These are phyloP conservation scores for Prunella vulgaris DNA, from an alignment of 257 asterid species.

Conservation along the genomic window DNA sequence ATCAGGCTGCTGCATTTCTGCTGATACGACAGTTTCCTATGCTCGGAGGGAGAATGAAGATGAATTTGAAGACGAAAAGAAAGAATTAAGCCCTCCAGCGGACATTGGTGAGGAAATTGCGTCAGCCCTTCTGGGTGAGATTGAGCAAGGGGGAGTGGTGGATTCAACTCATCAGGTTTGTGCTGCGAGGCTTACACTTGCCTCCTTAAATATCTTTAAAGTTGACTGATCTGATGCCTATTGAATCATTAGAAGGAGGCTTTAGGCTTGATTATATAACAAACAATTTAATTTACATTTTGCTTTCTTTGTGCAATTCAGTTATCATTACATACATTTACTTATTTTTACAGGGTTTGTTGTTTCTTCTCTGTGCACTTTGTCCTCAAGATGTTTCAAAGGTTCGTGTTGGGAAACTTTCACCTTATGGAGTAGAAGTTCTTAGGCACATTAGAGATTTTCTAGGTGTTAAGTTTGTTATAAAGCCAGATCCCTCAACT, in stretches of 20 bases:
- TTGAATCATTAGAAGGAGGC: neutral
- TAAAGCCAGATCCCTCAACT: constrained; percentile 74
- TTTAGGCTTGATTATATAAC: neutral
- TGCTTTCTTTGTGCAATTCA: neutral
- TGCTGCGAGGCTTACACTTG: neutral
- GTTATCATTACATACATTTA: neutral
- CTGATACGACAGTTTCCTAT: constrained; percentile 60
- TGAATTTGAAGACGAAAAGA: constrained; percentile 50
- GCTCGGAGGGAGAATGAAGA: constrained; percentile 42
- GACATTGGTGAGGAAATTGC: constrained; percentile 71
- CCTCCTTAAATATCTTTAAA: neutral
- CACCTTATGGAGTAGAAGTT: constrained; percentile 66
- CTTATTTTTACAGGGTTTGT: constrained; percentile 53
- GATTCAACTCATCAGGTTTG: constrained; percentile 98
- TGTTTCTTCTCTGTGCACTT: constrained; percentile 87
- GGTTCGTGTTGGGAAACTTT: constrained; percentile 82
- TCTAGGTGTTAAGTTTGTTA: constrained; percentile 62
- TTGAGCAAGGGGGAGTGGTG: constrained; percentile 94
- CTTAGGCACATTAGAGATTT: constrained; percentile 70
- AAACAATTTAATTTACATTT: neutral
- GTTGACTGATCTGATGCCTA: neutral
- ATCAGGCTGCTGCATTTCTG: constrained; percentile 74
- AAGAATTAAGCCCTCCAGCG: constrained; percentile 57
- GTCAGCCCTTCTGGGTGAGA: constrained; percentile 52
- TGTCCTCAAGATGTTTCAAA: constrained; percentile 88